These are phyloP conservation scores for Peronosclerospora sorghi DNA, from an alignment of 352 stramenopile genomes.

Conservation along the genomic window DNA sequence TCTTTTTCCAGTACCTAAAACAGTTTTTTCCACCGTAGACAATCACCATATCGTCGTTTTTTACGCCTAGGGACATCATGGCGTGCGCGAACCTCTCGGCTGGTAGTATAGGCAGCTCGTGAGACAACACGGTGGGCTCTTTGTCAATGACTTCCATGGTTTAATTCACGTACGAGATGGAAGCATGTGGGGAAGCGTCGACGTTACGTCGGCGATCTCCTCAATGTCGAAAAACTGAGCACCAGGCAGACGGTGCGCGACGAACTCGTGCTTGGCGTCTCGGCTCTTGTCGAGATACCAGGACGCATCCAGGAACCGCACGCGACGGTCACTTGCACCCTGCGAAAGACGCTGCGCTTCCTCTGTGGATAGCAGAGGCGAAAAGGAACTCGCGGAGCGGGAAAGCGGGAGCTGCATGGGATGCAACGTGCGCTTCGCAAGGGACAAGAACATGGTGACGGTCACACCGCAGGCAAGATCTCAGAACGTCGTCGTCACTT, in stretches of 20 bases:
- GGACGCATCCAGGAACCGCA: constrained; percentile 68
- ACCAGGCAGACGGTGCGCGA: constrained; percentile 49
- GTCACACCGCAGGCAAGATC: too few relatives aligned
- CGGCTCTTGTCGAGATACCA: constrained; percentile 76
- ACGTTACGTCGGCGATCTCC: constrained; percentile 56
- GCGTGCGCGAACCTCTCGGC: constrained; percentile 52
- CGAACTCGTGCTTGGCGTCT: constrained; percentile 51
- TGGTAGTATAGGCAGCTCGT: too few relatives aligned
- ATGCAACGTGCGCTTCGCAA: background rate
- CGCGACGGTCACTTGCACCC: constrained; percentile 10
- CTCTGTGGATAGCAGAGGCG: constrained; percentile 47
- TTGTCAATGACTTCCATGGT: background rate
- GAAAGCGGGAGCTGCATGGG: constrained; percentile 5
- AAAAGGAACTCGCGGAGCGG: constrained; percentile 11
- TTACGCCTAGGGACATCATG: constrained; percentile 54
- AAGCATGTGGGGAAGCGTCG: constrained; percentile 80
- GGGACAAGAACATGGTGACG: too few relatives aligned
- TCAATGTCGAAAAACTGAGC: constrained; percentile 91
- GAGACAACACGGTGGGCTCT: background rate
- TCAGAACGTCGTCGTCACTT: too few relatives aligned
- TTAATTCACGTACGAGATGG: constrained; percentile 23
- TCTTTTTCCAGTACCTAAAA: constrained; percentile 38
- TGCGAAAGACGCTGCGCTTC: constrained; percentile 28
- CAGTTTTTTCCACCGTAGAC: constrained; percentile 77
- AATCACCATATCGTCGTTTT: constrained; percentile 59